Base-by-base conservation (phyloP, 2,329 filamentous ascomycete genomes). In the Gyromitra esculenta region DNA sequence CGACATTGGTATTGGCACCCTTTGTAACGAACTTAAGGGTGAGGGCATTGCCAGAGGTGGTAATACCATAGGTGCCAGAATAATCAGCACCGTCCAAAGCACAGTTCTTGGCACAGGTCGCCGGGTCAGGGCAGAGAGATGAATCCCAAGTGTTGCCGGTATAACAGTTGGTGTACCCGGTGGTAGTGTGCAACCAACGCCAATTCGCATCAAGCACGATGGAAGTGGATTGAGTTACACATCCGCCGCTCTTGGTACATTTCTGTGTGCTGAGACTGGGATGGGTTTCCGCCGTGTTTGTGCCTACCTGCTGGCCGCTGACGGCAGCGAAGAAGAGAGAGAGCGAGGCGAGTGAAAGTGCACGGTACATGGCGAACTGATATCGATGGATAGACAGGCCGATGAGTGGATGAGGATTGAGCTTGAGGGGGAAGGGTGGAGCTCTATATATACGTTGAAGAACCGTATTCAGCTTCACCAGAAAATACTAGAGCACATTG, bases 121-220 rank as follows among this genome's bases (percentile, higher is more conserved):
- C 82, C 80, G 86, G 83, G 77, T 85, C 84, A 1, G 85, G 84
- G 82, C 87, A 89, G 43, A 86, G 83, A 25, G 83, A 83, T 5
- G 83, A 77, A 80, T 88, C 85, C 85, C 85, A 87, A 13, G 79
- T 81, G 82, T 88, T 88, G 64, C 87, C 87, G 3, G 83, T 85
- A 83, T 89, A 89, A 84, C 87, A 89, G 84, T 89, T 89, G 80
- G 84, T 87, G 78, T 84, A 86, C 56, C 85, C 85, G 4, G 81
- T 80, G 52, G 83, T 84, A 43, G 83, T 82, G 82, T 89, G 87
- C 65, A 88, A 82, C 88, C 88, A 89, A 69, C 87, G 85, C 87
- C 87, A 89, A 83, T 89, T 89, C 77, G 86, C 80, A 80, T 89
- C 87, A 79, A 90, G 83, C 68, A 87, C 87, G 65, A 90, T 84